Evolutionary conservation across 2,329 filamentous ascomycete species (phyloP).

Genomic region (Alternaria alternata): DNA sequence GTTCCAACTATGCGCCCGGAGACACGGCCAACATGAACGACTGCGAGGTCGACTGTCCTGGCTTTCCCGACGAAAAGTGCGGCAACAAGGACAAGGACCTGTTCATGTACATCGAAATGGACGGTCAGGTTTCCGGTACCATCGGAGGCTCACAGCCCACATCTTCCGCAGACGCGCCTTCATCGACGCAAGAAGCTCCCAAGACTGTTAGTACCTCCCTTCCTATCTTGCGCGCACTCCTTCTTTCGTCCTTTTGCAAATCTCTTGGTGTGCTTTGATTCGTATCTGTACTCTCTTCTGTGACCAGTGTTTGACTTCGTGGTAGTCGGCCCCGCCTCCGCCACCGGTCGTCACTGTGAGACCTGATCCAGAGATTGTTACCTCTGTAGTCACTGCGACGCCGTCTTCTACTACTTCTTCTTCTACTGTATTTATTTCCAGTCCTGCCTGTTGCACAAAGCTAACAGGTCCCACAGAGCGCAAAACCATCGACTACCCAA

Average conservation of each 20-base stretch:
- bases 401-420: slow-evolving; percentile 20
- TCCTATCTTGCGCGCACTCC: slow-evolving; percentile 25
- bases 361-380: slow-evolving; percentile 37
- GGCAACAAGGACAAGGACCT: slow-evolving; percentile 63
- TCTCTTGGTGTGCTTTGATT: neutral
- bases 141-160: slow-evolving; percentile 48
- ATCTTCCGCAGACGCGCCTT: slow-evolving; percentile 26
- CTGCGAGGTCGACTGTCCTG: slow-evolving; percentile 71
- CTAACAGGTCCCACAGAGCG: slow-evolving; percentile 22
- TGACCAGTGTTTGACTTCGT: slow-evolving; percentile 42
- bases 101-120: slow-evolving; percentile 70
- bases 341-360: slow-evolving; percentile 35
- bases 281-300: slow-evolving; percentile 7
- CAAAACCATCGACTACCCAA: slow-evolving; percentile 24
- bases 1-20: slow-evolving; percentile 71
- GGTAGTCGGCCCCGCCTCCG: slow-evolving; percentile 46
- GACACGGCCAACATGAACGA: slow-evolving; percentile 49
- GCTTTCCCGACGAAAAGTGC: slow-evolving; percentile 72
- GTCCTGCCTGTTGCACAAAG: slow-evolving; percentile 11
- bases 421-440: slow-evolving; percentile 29
- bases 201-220: slow-evolving; percentile 43
- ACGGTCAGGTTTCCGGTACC: slow-evolving; percentile 66
- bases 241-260: slow-evolving; percentile 5
- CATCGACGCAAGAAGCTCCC: slow-evolving; percentile 26
- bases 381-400: slow-evolving; percentile 35